These are phyloP conservation scores for Phlebiopsis gigantea DNA, from an alignment of 768 basidiomycete genomes.

Conservation along the genomic window DNA sequence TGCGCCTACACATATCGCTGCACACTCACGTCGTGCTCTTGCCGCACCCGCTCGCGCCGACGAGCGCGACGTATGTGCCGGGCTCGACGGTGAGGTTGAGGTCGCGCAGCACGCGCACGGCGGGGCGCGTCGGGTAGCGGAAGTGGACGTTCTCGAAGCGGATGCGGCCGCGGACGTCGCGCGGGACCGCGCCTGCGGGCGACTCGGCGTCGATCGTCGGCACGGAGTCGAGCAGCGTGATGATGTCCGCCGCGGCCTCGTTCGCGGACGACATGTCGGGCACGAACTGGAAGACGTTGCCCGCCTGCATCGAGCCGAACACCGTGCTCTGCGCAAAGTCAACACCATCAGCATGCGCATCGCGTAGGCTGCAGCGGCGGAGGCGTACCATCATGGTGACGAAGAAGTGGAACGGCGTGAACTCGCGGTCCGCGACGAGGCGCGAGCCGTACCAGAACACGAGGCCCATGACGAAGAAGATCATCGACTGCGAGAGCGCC, in stretches of 20 bases:
- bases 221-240: constrained; percentile 66
- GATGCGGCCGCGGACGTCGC: constrained; percentile 53
- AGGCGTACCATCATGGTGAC: constrained; percentile 42
- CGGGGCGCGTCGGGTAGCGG: constrained; percentile 85
- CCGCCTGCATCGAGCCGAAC: constrained; percentile 83
- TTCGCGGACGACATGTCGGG: constrained; percentile 86
- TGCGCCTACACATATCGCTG: not conserved
- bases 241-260: constrained; percentile 70
- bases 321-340: constrained; percentile 47
- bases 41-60: constrained; percentile 77
- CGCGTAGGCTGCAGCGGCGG: not conserved
- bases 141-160: constrained; percentile 79
- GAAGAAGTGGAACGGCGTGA: constrained; percentile 65
- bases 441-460: constrained; percentile 72
- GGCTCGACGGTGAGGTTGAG: constrained; percentile 68
- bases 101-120: constrained; percentile 79
- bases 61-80: constrained; percentile 76
- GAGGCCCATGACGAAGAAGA: constrained; percentile 78
- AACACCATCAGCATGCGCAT: not conserved
- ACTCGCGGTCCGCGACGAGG: constrained; percentile 53
- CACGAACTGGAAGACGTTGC: constrained; percentile 78
- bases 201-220: constrained; percentile 84
- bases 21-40: constrained; percentile 57
- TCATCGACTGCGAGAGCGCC: constrained; percentile 64
- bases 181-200: constrained; percentile 52